Percentiles rank a stretch among this genome's conserved stretches.
These are phyloP conservation scores for Trichoderma sp. DNA, from an alignment of 2,329 filamentous ascomycete species.

Conservation along the genomic window DNA sequence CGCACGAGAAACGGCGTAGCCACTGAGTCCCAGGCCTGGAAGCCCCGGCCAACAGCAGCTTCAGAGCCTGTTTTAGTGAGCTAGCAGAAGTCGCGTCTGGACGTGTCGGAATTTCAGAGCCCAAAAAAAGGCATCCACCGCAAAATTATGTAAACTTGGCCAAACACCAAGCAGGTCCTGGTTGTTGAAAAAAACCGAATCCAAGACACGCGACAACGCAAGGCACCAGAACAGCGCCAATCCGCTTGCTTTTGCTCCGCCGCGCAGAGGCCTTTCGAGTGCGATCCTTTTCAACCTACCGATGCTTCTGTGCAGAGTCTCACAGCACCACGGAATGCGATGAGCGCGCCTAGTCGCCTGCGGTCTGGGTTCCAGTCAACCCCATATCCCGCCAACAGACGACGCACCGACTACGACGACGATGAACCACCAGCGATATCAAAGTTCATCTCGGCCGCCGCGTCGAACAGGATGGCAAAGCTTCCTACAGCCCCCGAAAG, in stretches of 20 bases:
- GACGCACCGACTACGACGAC: conserved; percentile 30
- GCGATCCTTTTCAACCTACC: conserved; percentile 13
- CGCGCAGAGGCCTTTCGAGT: background rate
- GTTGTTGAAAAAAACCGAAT: background rate
- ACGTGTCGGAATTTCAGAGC: conserved; percentile 41
- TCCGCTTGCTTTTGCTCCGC: conserved; percentile 5
- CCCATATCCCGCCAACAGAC: conserved; percentile 55
- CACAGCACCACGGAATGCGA: conserved; percentile 59
- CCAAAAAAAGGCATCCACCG: conserved; percentile 19
- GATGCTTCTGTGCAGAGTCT: conserved; percentile 29
- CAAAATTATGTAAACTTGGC: conserved; percentile 25
- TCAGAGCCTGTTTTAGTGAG: conserved; percentile 12
- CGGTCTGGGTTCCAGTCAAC: conserved; percentile 81
- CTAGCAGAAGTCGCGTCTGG: conserved; percentile 37
- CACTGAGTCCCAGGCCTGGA: background rate
- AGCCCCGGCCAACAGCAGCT: background rate
- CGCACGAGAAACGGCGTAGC: background rate
- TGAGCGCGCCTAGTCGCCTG: conserved; percentile 81
- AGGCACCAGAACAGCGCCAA: background rate
- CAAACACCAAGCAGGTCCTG: conserved; percentile 16
- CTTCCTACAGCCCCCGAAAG: conserved; percentile 54
- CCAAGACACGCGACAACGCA: conserved; percentile 20
- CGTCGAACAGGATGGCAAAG: conserved; percentile 28
- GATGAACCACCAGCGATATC: conserved; percentile 34
- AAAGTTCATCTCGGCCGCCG: background rate